Percentiles rank a stretch among this genome's conserved stretches.
phyloP scores from a whole-genome alignment of 106 monocot species.

The Amphibolis antarctica region DNA sequence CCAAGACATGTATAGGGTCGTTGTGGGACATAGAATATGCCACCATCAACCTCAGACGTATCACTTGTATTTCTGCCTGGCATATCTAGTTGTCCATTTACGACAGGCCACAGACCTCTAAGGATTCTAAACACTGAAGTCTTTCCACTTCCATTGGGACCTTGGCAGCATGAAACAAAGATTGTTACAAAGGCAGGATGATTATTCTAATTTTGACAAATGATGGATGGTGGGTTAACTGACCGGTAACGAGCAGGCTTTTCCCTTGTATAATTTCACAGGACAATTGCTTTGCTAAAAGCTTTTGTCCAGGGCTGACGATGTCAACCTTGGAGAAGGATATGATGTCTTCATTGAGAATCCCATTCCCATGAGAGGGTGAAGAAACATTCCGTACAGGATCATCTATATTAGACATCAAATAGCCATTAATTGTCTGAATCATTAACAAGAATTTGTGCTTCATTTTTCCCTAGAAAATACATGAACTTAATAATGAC shows the following conservation, averaged over 20 bases:
- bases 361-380: constrained; percentile 16
- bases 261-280: constrained; percentile 68
- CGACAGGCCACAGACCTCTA: constrained; percentile 78
- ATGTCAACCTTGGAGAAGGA: constrained; percentile 78
- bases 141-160: constrained; percentile 99
- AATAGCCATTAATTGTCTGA: no score
- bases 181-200: neutral
- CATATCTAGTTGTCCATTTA: constrained; percentile 51
- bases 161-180: constrained; percentile 26
- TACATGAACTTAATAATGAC: neutral
- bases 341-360: constrained; percentile 38
- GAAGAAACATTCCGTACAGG: constrained; percentile 13
- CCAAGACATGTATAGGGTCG: constrained; percentile 90
- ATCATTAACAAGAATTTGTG: no score
- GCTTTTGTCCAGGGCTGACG: constrained; percentile 72
- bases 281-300: constrained; percentile 64
- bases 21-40: constrained; percentile 74
- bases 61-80: constrained; percentile 32
- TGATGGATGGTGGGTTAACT: neutral
- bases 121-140: constrained; percentile 94
- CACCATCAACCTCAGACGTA: constrained; percentile 18
- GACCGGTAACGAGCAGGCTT: constrained; percentile 92
- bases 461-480: no score
- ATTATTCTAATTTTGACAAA: neutral
- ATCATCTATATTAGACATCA: constrained; percentile 30